These are phyloP conservation scores for Limnanthes douglasii DNA, from an alignment of 345 rosid genomes.

Conservation along the genomic window DNA sequence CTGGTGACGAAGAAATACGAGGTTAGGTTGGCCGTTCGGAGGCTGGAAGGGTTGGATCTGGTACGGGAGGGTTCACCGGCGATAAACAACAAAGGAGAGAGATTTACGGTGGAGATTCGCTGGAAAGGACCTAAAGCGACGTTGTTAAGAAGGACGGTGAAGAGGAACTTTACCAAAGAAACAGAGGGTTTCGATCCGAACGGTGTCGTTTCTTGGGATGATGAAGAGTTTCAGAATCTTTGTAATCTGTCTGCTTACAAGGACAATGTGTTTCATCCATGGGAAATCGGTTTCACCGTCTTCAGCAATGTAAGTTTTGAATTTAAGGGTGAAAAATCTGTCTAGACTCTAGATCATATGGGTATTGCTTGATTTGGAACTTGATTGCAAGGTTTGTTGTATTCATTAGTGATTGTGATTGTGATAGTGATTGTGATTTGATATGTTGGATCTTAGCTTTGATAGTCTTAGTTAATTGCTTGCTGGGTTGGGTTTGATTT, in stretches of 20 bases:
- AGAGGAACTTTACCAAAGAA: conserved; percentile 74
- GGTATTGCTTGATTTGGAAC: too few relatives aligned
- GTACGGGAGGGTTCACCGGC: conserved; percentile 21
- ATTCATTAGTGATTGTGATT: too few relatives aligned
- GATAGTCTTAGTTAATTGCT: too few relatives aligned
- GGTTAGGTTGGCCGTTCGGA: conserved; percentile 44
- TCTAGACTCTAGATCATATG: too few relatives aligned
- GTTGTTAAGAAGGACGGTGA: conserved; percentile 54
- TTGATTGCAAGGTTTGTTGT: too few relatives aligned
- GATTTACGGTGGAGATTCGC: conserved; percentile 64
- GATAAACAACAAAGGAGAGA: conserved; percentile 15
- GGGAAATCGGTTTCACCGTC: conserved; percentile 89
- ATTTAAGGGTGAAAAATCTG: too few relatives aligned
- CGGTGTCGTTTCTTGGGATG: conserved; percentile 65
- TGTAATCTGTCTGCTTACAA: conserved; percentile 63
- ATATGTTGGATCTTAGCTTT: too few relatives aligned
- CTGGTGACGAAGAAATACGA: conserved; percentile 58
- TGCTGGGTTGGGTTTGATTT: too few relatives aligned
- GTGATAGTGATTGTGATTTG: too few relatives aligned
- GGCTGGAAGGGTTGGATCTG: conserved; percentile 83
- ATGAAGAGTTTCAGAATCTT: conserved; percentile 63
- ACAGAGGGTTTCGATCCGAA: conserved; percentile 23
- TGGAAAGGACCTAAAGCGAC: conserved; percentile 96
- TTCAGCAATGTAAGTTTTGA: conserved; percentile 49
- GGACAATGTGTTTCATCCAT: conserved; percentile 65